Evolutionary conservation across 768 basidiomycete genomes (phyloP).

Genomic region (Lactifluus hygrophoroides): DNA sequence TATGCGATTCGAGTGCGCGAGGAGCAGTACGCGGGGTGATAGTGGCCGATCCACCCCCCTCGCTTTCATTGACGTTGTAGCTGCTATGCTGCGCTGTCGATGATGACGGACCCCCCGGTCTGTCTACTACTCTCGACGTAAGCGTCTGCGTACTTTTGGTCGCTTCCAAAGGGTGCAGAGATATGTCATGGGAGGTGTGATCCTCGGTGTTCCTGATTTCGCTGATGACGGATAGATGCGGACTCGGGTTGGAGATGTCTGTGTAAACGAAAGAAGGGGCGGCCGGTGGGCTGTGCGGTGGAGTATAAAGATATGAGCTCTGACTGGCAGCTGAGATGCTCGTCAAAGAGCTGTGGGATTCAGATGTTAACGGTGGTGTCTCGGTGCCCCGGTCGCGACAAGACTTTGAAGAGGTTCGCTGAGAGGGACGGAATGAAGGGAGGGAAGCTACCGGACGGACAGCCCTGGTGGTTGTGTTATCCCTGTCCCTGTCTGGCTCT

Average conservation of each 20-base stretch:
- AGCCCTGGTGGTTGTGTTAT: background rate
- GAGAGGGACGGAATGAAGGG: slow-evolving; percentile 3
- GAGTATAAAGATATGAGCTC: slow-evolving; percentile 15
- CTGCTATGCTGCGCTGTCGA: too few relatives aligned
- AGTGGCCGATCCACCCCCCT: background rate
- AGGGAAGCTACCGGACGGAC: background rate
- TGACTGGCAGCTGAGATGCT: slow-evolving; percentile 6
- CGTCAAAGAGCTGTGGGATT: slow-evolving; percentile 26
- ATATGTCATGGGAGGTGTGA: background rate
- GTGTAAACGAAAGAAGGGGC: background rate
- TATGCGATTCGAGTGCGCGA: background rate
- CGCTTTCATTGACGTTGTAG: background rate
- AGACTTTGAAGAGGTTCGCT: background rate
- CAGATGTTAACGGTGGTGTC: slow-evolving; percentile 18
- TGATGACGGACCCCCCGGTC: background rate
- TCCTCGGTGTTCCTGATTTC: slow-evolving; percentile 5
- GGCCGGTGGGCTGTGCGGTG: slow-evolving; percentile 17
- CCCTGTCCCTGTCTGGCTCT: slow-evolving; percentile 3
- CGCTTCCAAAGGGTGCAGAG: background rate
- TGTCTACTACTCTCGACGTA: background rate
- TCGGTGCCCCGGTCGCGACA: background rate
- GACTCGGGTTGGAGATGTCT: background rate
- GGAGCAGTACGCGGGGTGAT: background rate
- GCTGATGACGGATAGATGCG: slow-evolving; percentile 13
- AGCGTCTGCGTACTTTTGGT: background rate